Conservation (phyloP, 179 eudicot species). For the Carnegiea gigantea region DNA sequence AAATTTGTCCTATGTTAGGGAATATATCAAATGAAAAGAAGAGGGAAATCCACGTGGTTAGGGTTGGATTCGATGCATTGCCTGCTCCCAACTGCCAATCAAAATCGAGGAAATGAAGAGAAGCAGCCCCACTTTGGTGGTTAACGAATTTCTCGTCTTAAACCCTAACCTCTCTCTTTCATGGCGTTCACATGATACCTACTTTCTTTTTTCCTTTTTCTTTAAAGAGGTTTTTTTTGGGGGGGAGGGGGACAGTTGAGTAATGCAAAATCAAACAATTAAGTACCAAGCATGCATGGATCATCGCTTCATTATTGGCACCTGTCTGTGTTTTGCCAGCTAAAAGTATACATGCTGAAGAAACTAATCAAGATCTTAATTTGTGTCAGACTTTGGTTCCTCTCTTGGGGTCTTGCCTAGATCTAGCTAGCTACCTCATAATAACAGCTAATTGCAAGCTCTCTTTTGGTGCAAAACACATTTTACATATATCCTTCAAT, state of each 20-base stretch:
- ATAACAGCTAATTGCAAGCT: not conserved
- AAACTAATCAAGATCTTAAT: not conserved
- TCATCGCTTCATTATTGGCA: not conserved
- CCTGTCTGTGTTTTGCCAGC: not conserved
- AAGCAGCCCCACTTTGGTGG: conserved; percentile 13
- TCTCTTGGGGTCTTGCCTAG: not conserved
- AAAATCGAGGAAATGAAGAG: not conserved
- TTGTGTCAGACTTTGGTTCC: conserved; percentile 1
- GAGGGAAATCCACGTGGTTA: conserved; percentile 23
- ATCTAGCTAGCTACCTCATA: not conserved
- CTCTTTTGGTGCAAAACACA: not conserved
- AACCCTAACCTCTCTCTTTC: not conserved
- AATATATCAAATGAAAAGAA: not conserved
- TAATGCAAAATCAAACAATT: not conserved
- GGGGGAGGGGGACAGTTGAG: not conserved
- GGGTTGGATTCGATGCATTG: conserved; percentile 30
- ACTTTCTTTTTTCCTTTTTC: not conserved
- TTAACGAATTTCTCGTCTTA: conserved; percentile 16
- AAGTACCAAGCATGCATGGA: not conserved
- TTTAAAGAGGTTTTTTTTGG: too few species aligned
- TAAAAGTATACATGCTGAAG: not conserved
- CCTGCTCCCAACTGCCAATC: conserved; percentile 22
- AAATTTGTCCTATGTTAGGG: conserved; percentile 11
- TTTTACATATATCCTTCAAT: not conserved
- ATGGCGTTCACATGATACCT: conserved; percentile 4